Evolutionary conservation across 2,329 filamentous ascomycete species (phyloP), one percentile per base, ranked within the genome.

Genomic region (Aspergillus quadricinctus): DNA sequence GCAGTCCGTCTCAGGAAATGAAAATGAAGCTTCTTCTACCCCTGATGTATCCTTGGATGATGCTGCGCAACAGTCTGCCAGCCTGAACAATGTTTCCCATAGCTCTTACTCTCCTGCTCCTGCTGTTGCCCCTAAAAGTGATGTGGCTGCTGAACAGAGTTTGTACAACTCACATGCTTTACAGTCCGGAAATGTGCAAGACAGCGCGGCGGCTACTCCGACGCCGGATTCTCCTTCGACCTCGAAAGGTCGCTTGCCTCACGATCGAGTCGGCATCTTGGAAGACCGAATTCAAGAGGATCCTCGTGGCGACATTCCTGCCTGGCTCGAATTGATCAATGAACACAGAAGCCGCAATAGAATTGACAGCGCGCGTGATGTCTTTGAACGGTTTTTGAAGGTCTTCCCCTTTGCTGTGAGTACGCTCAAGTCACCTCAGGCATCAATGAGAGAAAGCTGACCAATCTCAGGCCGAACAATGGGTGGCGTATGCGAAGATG

Each of bases 261-360:
- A 88, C 75, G 89, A 96, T 75, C 84, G 83, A 62, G 81, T 93
- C 65, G 86, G 88, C 56, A 84, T 92, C 57, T 81, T 97, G 68
- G 93, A 99, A 78, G 90, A 94, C 72, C 87, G 93, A 69, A 88
- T 97, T 72, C 88, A 88, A 71, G 90, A 97, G 69, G 94, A 99
- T 70, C 90, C 93, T 17, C 89, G 91, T 66, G 94, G 93, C 68
- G 92, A 97, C 66, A 85, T 94, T 74, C 89, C 94, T 71, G 91
- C 93, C 31, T 99, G 94, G 94, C 78, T 95, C 66, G 83, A 84
- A 62, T 81, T 99, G 70, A 93, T 99, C 70, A 83, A 84, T 63
- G 91, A 97, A 71, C 85, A 96, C 73, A 88, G 88, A 65, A 87
- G 84, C 67, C 89, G 88, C 66, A 89, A 89, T 75, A 90, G 92